These are phyloP conservation scores for Allium cepa DNA, from an alignment of 106 monocot species.

Conservation along the genomic window DNA sequence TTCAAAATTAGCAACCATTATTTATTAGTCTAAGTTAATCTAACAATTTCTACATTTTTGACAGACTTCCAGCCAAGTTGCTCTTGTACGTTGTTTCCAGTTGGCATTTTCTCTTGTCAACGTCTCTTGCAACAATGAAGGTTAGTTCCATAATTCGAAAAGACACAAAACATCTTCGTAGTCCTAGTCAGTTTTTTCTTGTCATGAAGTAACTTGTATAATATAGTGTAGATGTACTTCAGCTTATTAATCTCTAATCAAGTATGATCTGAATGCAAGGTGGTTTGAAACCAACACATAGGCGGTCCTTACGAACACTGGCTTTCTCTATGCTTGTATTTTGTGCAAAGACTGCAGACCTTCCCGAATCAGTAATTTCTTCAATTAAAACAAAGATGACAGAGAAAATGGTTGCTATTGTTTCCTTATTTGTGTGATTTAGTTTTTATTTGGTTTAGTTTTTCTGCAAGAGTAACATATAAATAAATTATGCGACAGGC, in stretches of 20 bases:
- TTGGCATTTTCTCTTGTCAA: slow-evolving; percentile 80
- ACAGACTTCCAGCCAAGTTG: slow-evolving; percentile 65
- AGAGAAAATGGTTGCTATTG: slow-evolving; percentile 47
- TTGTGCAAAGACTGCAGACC: slow-evolving; percentile 47
- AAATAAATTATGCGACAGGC: slow-evolving; percentile 29
- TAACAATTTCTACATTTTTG: slow-evolving; percentile 6
- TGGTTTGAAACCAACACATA: slow-evolving; percentile 64
- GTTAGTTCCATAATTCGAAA: slow-evolving; percentile 36
- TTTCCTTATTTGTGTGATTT: background rate
- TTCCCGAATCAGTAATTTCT: slow-evolving; percentile 34
- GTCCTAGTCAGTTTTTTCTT: too few relatives aligned
- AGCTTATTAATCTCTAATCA: slow-evolving; percentile 13
- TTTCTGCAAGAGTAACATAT: background rate
- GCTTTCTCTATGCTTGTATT: slow-evolving; percentile 75
- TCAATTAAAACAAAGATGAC: slow-evolving; percentile 34
- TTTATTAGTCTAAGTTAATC: too few relatives aligned
- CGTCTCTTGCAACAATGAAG: slow-evolving; percentile 46
- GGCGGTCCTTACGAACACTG: slow-evolving; percentile 66
- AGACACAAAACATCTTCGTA: too few relatives aligned
- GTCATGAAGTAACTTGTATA: too few relatives aligned
- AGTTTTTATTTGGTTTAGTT: background rate
- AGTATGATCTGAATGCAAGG: slow-evolving; percentile 35
- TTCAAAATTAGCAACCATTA: too few relatives aligned
- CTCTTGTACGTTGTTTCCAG: slow-evolving; percentile 76
- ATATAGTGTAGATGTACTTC: background rate